Evolutionary conservation across 148 eudicot species (phyloP), one percentile per base, ranked within the genome.

Genomic region (Fallopia convolvulus): DNA sequence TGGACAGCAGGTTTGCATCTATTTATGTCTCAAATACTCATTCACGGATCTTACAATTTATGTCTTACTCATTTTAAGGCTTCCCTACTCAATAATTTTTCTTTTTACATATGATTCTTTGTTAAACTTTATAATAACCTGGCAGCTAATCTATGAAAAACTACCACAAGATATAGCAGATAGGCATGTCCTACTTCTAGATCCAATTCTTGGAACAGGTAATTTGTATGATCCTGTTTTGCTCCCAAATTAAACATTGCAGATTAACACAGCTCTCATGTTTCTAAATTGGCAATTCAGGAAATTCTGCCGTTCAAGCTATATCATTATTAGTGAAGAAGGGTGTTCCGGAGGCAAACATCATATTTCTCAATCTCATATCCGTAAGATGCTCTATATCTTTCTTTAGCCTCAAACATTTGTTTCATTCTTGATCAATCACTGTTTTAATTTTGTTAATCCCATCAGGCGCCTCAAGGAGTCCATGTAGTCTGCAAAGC

Each of bases 131-230:
- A 66, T 75, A 63, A 2, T 39, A 77, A 75, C 4, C 33, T 65
- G 72, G 80, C 91, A 92, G 97, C 81, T 94, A 75, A 94, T 94
- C 60, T 94, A 94, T 83, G 96, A 92, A 84, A 94, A 94, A 78
- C 84, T 92, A 75, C 99, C 99, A 55, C 83, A 74, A 78, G 99
- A 94, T 80, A 94, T 94, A 60, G 90, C 97, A 68, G 92, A 92
- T 60, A 85, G 99, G 80, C 93, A 92, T 82, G 99, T 94, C 50
- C 86, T 94, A 80, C 88, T 94, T 70, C 83, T 94, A 88, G 99
- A 94, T 85, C 99, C 99, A 11, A 92, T 94, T 70, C 85, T 94
- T 12, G 99, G 97, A 79, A 92, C 99, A 89, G 99, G 99, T 94
- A 84, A 20, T 58, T 58, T 8, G 32, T 23, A 58, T 23, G 33